Conservation (phyloP, 2,329 filamentous ascomycete genomes). For the Penicillium sp. region DNA sequence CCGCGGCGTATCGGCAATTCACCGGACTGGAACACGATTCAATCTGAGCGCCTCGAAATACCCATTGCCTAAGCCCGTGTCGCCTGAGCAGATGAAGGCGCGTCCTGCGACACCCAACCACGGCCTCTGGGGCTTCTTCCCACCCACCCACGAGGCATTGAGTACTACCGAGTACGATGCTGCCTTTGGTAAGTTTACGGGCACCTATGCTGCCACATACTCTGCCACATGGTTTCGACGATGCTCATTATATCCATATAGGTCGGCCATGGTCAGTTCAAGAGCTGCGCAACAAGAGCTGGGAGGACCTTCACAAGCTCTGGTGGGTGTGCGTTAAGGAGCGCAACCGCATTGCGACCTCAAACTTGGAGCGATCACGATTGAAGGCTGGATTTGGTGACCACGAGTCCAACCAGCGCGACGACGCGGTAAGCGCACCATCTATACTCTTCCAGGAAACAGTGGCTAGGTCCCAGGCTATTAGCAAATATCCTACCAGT, state of each 20-base stretch:
- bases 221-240: neutral
- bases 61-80: constrained; percentile 71
- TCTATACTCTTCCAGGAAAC: neutral
- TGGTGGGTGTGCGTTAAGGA: constrained; percentile 97
- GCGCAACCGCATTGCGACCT: constrained; percentile 84
- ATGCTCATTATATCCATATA: constrained; percentile 32
- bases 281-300: constrained; percentile 86
- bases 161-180: constrained; percentile 70
- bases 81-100: constrained; percentile 53
- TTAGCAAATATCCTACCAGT: neutral
- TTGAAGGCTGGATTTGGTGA: constrained; percentile 73
- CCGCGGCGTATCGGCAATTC: constrained; percentile 80
- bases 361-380: constrained; percentile 67
- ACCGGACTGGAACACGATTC: constrained; percentile 73
- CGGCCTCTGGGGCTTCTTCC: constrained; percentile 92
- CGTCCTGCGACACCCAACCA: constrained; percentile 69
- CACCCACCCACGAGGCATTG: constrained; percentile 67
- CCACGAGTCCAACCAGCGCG: constrained; percentile 64
- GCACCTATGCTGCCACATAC: neutral
- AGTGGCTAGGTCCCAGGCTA: neutral
- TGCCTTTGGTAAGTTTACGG: constrained; percentile 61
- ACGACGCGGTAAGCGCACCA: constrained; percentile 64
- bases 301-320: constrained; percentile 86
- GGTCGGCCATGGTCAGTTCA: constrained; percentile 79
- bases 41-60: constrained; percentile 73